Evolutionary conservation across 345 rosid genomes (phyloP).

Genomic region (Sisymbrium altissimum): DNA sequence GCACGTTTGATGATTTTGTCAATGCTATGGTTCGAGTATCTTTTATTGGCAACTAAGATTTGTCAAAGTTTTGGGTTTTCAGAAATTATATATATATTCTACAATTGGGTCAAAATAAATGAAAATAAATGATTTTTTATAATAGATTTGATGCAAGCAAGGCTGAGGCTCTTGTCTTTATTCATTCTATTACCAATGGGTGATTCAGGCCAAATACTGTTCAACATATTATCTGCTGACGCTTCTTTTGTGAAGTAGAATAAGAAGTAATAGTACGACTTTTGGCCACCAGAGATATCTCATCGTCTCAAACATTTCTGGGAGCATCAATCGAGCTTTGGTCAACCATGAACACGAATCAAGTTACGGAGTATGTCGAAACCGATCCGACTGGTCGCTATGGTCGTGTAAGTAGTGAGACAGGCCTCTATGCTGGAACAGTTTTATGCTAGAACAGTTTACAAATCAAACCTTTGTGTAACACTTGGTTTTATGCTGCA

Average conservation of each 20-base stretch:
- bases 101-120: constrained; percentile 18
- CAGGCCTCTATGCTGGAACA: background rate
- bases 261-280: constrained; percentile 16
- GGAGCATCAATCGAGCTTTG: constrained; percentile 27
- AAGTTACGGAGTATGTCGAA: constrained; percentile 53
- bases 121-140: background rate
- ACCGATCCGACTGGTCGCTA: constrained; percentile 90
- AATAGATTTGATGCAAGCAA: constrained; percentile 24
- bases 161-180: constrained; percentile 22
- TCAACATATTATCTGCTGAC: constrained; percentile 32
- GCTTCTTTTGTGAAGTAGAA: constrained; percentile 12
- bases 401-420: constrained; percentile 68
- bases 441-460: background rate
- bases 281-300: constrained; percentile 13
- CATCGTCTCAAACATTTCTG: constrained; percentile 10
- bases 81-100: background rate
- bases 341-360: constrained; percentile 31
- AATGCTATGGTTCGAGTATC: constrained; percentile 3
- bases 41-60: background rate
- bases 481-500: constrained; percentile 21
- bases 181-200: constrained; percentile 16
- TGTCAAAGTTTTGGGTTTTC: background rate
- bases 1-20: constrained; percentile 16
- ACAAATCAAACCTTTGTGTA: constrained; percentile 7
- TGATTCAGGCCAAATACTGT: constrained; percentile 23